Conservation (phyloP, 768 basidiomycete genomes). For the Boletellus emodensis region DNA sequence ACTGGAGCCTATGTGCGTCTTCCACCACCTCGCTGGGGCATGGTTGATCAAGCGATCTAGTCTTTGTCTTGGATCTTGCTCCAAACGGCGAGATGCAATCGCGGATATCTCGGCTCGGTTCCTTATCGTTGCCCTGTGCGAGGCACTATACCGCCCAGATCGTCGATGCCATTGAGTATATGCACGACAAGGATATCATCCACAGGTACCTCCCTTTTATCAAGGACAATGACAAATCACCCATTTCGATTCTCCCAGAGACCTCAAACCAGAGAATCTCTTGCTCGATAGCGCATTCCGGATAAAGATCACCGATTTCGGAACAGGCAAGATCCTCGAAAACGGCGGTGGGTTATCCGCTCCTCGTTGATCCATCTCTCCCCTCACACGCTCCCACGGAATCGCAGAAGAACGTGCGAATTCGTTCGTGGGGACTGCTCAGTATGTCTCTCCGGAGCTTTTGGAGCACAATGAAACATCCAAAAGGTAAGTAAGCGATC, state of each 20-base stretch:
- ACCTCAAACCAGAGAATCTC: slow-evolving; percentile 85
- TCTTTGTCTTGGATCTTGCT: slow-evolving; percentile 76
- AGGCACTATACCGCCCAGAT: slow-evolving; percentile 89
- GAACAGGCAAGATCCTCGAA: slow-evolving; percentile 78
- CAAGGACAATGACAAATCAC: slow-evolving; percentile 9
- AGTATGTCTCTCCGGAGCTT: slow-evolving; percentile 87
- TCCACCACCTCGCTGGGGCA: background rate
- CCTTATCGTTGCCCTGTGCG: slow-evolving; percentile 71
- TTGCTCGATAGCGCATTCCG: slow-evolving; percentile 83
- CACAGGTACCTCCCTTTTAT: slow-evolving; percentile 54
- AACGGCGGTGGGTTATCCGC: slow-evolving; percentile 42
- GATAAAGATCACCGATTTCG: slow-evolving; percentile 96
- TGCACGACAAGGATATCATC: slow-evolving; percentile 86
- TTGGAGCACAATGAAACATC: slow-evolving; percentile 70
- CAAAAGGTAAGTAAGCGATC: slow-evolving; percentile 50
- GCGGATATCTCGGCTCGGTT: slow-evolving; percentile 74
- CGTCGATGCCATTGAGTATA: slow-evolving; percentile 82
- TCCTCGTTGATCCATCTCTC: background rate
- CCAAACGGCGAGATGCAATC: slow-evolving; percentile 76
- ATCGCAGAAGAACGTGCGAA: slow-evolving; percentile 49
- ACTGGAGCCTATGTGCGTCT: slow-evolving; percentile 74
- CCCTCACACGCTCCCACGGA: background rate
- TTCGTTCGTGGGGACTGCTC: slow-evolving; percentile 87
- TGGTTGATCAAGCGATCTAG: slow-evolving; percentile 35
- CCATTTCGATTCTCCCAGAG: slow-evolving; percentile 36